Conservation (phyloP, 192 early-diverging fungal genomes). For the Gryganskiella cystojenkinii region DNA sequence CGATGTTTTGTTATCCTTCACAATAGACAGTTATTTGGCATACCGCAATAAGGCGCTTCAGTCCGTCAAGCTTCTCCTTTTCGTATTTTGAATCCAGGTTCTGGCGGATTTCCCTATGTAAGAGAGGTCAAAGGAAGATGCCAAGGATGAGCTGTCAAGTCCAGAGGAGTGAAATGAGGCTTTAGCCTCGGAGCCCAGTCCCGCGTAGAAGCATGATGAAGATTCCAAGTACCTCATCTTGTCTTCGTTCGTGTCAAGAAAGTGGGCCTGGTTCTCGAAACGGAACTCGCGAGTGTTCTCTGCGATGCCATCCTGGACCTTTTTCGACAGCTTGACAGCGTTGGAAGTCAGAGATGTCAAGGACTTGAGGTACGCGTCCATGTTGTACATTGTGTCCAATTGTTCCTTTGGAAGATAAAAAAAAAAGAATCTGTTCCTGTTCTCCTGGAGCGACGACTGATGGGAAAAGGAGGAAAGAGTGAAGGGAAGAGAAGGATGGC, state of each 20-base stretch:
- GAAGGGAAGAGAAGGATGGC: constrained; percentile 1
- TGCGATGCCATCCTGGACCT: constrained; percentile 85
- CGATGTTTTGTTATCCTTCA: neutral
- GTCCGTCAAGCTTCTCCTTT: constrained; percentile 91
- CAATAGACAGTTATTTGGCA: constrained; percentile 5
- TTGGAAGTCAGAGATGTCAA: constrained; percentile 80
- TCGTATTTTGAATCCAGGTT: constrained; percentile 86
- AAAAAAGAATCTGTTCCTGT: too few relatives aligned
- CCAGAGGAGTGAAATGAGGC: too few relatives aligned
- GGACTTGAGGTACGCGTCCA: constrained; percentile 60
- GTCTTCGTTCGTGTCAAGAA: constrained; percentile 93
- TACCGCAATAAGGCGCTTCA: constrained; percentile 93
- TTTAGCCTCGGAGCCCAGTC: too few relatives aligned
- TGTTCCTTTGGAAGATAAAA: too few relatives aligned
- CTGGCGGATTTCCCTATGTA: constrained; percentile 69
- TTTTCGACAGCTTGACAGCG: constrained; percentile 83
- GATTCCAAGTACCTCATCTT: constrained; percentile 61
- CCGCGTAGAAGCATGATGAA: too few relatives aligned
- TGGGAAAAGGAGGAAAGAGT: neutral
- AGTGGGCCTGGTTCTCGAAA: constrained; percentile 74
- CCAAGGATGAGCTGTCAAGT: too few relatives aligned
- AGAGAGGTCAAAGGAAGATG: neutral
- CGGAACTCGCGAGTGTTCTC: constrained; percentile 92
- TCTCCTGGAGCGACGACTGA: neutral
- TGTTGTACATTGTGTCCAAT: constrained; percentile 41